Percentiles rank a stretch among this genome's conserved stretches.
These are phyloP conservation scores for Ramaria rubella DNA, from an alignment of 768 basidiomycete species.

Conservation along the genomic window DNA sequence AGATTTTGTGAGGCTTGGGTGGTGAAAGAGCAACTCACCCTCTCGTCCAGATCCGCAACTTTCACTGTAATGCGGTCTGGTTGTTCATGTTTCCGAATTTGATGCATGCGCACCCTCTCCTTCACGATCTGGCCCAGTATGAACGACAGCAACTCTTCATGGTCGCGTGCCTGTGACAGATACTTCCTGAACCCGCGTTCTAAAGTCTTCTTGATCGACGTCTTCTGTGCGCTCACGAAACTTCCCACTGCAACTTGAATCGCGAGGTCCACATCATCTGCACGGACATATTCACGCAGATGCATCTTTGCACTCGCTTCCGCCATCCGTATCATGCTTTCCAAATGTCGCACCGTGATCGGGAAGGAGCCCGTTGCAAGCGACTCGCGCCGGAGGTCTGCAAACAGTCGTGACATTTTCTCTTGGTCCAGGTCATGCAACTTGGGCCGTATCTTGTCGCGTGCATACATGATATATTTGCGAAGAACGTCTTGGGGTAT, in stretches of 20 bases:
- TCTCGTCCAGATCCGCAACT: slow-evolving; percentile 75
- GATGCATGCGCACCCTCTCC: slow-evolving; percentile 81
- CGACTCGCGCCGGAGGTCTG: slow-evolving; percentile 93
- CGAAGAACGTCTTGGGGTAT: slow-evolving; percentile 94
- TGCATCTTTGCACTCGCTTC: slow-evolving; percentile 99
- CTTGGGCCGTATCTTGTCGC: slow-evolving; percentile 88
- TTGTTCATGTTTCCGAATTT: slow-evolving; percentile 68
- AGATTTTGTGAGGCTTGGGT: slow-evolving; percentile 14
- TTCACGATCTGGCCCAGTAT: slow-evolving; percentile 90
- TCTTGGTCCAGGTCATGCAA: slow-evolving; percentile 93
- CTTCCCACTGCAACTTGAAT: slow-evolving; percentile 93
- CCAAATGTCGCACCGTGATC: slow-evolving; percentile 94
- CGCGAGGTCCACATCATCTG: slow-evolving; percentile 94
- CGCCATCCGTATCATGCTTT: slow-evolving; percentile 99
- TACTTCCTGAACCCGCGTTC: slow-evolving; percentile 97
- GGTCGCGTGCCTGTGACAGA: slow-evolving; percentile 89
- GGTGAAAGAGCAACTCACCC: slow-evolving; percentile 43
- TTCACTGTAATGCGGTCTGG: slow-evolving; percentile 74
- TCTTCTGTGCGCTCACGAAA: slow-evolving; percentile 96
- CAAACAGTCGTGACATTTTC: slow-evolving; percentile 88
- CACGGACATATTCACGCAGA: slow-evolving; percentile 88
- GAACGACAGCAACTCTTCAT: slow-evolving; percentile 93
- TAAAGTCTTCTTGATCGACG: slow-evolving; percentile 96
- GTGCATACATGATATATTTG: slow-evolving; percentile 99
- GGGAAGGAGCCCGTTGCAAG: slow-evolving; percentile 98